Percentiles rank a stretch among this genome's conserved stretches.
Evolutionary conservation across 2,329 filamentous ascomycete genomes (phyloP).

Genomic region (Pseudocercospora fijiensis): DNA sequence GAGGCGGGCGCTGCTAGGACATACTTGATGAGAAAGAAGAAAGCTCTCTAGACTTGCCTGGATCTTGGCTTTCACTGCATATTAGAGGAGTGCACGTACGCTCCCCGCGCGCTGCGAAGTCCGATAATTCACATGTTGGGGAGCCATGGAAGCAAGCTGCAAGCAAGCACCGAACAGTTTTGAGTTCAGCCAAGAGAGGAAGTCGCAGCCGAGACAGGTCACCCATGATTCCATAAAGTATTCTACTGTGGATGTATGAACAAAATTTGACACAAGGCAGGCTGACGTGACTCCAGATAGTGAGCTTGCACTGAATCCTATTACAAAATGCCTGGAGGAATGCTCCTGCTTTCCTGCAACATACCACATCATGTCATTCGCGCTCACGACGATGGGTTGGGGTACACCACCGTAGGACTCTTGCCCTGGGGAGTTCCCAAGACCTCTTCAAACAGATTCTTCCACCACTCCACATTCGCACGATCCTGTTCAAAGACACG

Average conservation of each 20-base stretch:
- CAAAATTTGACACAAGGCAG: too few relatives aligned
- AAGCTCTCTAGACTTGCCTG: not conserved
- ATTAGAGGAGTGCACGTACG: not conserved
- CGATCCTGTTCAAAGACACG: constrained; percentile 21
- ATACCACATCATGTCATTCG: too few relatives aligned
- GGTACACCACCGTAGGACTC: constrained; percentile 21
- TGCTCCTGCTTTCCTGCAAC: too few relatives aligned
- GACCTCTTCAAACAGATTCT: constrained; percentile 27
- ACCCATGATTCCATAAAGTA: too few relatives aligned
- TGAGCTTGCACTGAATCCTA: too few relatives aligned
- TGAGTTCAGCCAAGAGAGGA: not conserved
- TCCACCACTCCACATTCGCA: constrained; percentile 26
- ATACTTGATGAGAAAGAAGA: not conserved
- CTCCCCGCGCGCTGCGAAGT: not conserved
- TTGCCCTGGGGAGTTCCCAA: constrained; percentile 23
- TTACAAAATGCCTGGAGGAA: too few relatives aligned
- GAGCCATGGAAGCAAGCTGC: not conserved
- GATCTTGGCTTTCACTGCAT: not conserved
- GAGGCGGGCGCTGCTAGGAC: not conserved
- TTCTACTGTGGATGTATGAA: too few relatives aligned
- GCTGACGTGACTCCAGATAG: too few relatives aligned
- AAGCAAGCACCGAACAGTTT: not conserved
- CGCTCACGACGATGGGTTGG: constrained; percentile 8
- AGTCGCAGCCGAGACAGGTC: not conserved
- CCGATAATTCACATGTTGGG: not conserved